Base-by-base conservation (phyloP, 2,329 filamentous ascomycete species). In the Fusarium palustre region DNA sequence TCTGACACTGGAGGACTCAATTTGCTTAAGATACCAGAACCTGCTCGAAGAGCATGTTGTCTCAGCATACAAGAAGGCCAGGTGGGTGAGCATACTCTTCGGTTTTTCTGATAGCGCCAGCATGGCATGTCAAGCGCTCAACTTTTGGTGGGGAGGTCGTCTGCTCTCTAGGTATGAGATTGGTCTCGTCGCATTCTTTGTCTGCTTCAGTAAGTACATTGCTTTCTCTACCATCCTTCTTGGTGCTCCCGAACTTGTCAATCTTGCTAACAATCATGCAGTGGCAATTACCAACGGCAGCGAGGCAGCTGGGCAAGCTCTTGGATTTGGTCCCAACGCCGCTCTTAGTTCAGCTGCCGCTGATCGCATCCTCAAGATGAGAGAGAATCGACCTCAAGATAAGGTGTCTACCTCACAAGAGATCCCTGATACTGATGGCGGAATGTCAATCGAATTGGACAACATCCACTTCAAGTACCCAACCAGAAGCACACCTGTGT, bases 31-130 rank as follows among this genome's bases (percentile, higher is more conserved):
- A 34, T 94, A 93, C 71, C 79, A 86, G 20, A 75, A 66, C 0
- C 82, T 93, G 4, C 84, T 93, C 11, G 77, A 79, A 6, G 76
- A 82, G 2, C 91, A 93, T 72, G 86, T 91, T 16, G 78, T 73
- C 3, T 76, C 81, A 4, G 90, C 91, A 1, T 90, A 87, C 66
- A 83, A 81, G 28, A 90, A 88, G 74, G 87, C 90, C 1, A 84
- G 85, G 49, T 87, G 85, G 76, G 85, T 86, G 11, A 91, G 88
- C 8, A 69, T 92, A 8, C 77, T 93, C 15, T 92, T 92, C 72
- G 90, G 89, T 2, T 86, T 91, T 42, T 89, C 90, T 2, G 90
- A 93, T 69, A 92, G 89, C 74, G 81, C 90, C 38, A 86, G 87
- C 55, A 78, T 93, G 59, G 85, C 84, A 74, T 81, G 90, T 80